Conservation (phyloP, 768 basidiomycete genomes). For the Termitomyces sp. region DNA sequence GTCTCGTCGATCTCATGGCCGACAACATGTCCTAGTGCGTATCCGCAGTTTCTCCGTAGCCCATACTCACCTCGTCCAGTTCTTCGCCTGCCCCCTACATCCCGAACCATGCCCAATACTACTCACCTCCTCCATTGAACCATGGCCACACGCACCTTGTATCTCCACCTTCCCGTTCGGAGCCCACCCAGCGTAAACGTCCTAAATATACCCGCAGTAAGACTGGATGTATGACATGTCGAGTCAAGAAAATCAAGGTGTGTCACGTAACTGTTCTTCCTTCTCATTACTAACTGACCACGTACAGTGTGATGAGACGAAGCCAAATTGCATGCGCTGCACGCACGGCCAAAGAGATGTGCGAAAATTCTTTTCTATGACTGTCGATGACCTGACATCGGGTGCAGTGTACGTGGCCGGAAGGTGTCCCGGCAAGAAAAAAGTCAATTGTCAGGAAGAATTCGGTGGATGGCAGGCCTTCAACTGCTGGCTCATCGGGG, state of each 20-base stretch:
- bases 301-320: slow-evolving; percentile 82
- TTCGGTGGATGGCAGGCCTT: slow-evolving; percentile 60
- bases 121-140: slow-evolving; percentile 33
- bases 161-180: slow-evolving; percentile 47
- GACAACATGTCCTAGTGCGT: slow-evolving; percentile 58
- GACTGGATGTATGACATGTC: slow-evolving; percentile 92
- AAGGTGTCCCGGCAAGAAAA: slow-evolving; percentile 71
- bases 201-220: slow-evolving; percentile 95
- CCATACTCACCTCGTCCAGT: slow-evolving; percentile 31
- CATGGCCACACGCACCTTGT: slow-evolving; percentile 51
- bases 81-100: slow-evolving; percentile 37
- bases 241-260: slow-evolving; percentile 94
- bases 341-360: slow-evolving; percentile 84
- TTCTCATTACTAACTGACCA: slow-evolving; percentile 9
- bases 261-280: slow-evolving; percentile 20
- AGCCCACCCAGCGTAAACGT: slow-evolving; percentile 63
- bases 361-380: slow-evolving; percentile 24
- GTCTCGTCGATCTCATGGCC: slow-evolving; percentile 45
- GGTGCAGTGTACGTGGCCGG: slow-evolving; percentile 79
- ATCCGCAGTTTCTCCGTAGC: slow-evolving; percentile 14
- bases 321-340: slow-evolving; percentile 86
- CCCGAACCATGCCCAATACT: slow-evolving; percentile 39
- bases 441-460: slow-evolving; percentile 60
- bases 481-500: slow-evolving; percentile 74
- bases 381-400: slow-evolving; percentile 10